Base-by-base conservation (phyloP, 495 filamentous ascomycete genomes). In the Pseudoneurospora amorphoporcata region DNA sequence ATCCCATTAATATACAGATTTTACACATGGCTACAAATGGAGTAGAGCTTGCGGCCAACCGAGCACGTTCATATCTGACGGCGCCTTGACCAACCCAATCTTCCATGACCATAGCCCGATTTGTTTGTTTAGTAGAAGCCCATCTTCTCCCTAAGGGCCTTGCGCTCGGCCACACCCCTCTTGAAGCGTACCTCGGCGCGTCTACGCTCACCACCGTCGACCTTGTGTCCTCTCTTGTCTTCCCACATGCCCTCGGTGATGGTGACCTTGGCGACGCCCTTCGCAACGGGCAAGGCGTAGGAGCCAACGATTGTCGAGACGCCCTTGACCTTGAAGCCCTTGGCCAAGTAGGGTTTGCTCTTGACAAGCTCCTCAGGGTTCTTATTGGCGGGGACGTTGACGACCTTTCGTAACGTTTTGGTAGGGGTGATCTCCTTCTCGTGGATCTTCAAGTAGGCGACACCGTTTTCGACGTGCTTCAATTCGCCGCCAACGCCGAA, bases 121-220 rank as follows among this genome's bases (percentile, higher is more conserved):
- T 61, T 16, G 29, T 61, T 61, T 65, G 38, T 40, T 73, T 75
- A 79, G 40, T 77, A 79, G 70, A 70, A 74, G 41, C 76, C 77
- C 69, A 78, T 77, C 43, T 65, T 69, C 42, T 86, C 84, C 40
- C 82, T 80, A 70, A 78, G 74, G 45, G 84, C 84, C 71, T 82
- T 83, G 6, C 84, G 82, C 77, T 86, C 83, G 3, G 83, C 83
- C n/a, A 85, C 79, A 32, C 83, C 79, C 74, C 79, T 81, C 83
- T 85, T 86, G 73, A 84, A 86, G 45, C 93, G 85, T 61, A 98
- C 90, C 83, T 97, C 91, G 19, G 90, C 90, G 82, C 87, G 90
- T 80, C 96, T 88, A 79, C 95, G 88, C 84, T 99, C 95, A 86
- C 95, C 95, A 77, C 95, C 95, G 85, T 99, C 95, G 73, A 98